Conservation (phyloP, 129 eudicot genomes). For the Calendula officinalis region DNA sequence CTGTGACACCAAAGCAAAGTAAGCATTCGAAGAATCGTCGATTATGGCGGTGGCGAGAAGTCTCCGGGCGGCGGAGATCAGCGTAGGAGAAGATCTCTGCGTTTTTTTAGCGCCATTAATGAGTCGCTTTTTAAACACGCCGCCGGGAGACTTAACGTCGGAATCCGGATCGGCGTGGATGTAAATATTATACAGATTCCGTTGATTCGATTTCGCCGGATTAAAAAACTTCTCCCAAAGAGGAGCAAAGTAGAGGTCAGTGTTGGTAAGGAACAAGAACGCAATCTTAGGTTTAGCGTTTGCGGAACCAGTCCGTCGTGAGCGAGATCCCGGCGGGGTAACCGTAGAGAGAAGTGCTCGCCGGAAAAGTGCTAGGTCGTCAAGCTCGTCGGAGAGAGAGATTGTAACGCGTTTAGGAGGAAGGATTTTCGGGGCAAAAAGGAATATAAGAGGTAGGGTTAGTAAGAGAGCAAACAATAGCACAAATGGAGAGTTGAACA, state of each 20-base stretch:
- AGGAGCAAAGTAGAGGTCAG: conserved; percentile 64
- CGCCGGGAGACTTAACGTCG: conserved; percentile 42
- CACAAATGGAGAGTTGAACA: conserved; percentile 47
- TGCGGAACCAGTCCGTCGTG: too few species aligned
- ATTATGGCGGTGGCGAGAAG: conserved; percentile 64
- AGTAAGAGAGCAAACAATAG: conserved; percentile 42
- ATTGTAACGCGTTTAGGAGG: conserved; percentile 46
- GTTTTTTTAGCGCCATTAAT: conserved; percentile 51
- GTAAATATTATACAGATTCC: conserved; percentile 52
- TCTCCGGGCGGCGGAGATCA: conserved; percentile 77
- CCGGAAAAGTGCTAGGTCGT: conserved; percentile 67
- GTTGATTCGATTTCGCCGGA: conserved; percentile 2
- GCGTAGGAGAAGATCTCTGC: conserved; percentile 59
- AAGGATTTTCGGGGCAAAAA: conserved; percentile 45
- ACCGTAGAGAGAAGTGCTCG: conserved; percentile 52
- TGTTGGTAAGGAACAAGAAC: conserved; percentile 59
- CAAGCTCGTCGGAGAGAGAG: conserved; percentile 62
- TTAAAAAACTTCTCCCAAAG: conserved; percentile 62
- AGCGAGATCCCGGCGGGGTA: too few species aligned
- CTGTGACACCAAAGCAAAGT: conserved; percentile 68
- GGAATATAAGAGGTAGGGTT: conserved; percentile 52
- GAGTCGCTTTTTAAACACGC: conserved; percentile 55
- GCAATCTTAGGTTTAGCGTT: conserved; percentile 67
- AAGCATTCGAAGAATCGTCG: conserved; percentile 55
- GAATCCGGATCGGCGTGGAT: conserved; percentile 65